phyloP scores from a whole-genome alignment of 2,329 filamentous ascomycete genomes.

The Hymenoscyphus scutula region DNA sequence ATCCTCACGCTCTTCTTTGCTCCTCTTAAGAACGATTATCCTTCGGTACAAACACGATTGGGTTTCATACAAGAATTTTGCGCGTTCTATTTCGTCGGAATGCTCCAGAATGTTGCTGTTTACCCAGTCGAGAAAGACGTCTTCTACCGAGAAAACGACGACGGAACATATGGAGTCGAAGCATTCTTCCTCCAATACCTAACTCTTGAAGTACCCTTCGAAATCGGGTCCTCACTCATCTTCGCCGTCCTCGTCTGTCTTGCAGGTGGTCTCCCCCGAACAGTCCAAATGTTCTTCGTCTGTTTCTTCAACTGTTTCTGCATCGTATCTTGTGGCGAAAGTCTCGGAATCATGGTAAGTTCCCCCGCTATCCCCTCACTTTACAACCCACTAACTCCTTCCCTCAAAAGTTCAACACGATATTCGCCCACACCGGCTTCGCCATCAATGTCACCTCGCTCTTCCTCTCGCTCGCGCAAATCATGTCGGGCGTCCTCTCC shows the following conservation, averaged over 20 bases:
- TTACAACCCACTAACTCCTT: background rate
- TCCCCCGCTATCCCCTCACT: background rate
- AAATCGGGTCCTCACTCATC: constrained; percentile 61
- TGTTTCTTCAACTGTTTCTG: constrained; percentile 68
- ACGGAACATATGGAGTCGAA: constrained; percentile 68
- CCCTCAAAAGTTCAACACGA: constrained; percentile 60
- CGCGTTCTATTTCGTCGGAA: constrained; percentile 71
- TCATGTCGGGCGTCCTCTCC: constrained; percentile 69
- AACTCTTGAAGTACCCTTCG: constrained; percentile 68
- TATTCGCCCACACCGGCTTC: constrained; percentile 73
- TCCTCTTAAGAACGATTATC: constrained; percentile 67
- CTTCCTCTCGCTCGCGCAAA: constrained; percentile 66
- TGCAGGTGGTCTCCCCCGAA: constrained; percentile 63
- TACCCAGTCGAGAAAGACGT: constrained; percentile 72
- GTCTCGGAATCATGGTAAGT: constrained; percentile 62
- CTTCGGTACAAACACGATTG: constrained; percentile 68
- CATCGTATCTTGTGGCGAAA: constrained; percentile 72
- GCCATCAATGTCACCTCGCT: constrained; percentile 71
- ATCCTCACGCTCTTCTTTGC: constrained; percentile 67
- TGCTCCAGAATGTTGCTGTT: constrained; percentile 75
- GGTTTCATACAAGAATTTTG: constrained; percentile 72
- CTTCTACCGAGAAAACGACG: constrained; percentile 74
- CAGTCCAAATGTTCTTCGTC: constrained; percentile 64
- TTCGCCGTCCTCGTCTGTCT: constrained; percentile 64
- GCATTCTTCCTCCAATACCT: constrained; percentile 71